Conservation (phyloP, 2,329 filamentous ascomycete genomes). For the Cladophialophora immunda region DNA sequence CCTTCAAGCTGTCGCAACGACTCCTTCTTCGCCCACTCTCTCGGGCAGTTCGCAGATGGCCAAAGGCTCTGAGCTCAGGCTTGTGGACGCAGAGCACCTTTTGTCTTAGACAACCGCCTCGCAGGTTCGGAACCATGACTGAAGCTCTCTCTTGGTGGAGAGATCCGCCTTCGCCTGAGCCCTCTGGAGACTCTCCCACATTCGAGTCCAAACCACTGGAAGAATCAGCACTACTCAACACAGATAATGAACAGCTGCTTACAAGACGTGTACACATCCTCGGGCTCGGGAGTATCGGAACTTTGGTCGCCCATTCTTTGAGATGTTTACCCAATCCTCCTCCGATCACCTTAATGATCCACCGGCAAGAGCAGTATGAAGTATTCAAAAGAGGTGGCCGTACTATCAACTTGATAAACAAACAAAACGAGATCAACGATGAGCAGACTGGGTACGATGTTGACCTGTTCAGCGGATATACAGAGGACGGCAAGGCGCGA, state of each 20-base stretch:
- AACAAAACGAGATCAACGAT: constrained; percentile 52
- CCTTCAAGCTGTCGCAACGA: constrained; percentile 50
- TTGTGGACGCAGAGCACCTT: background rate
- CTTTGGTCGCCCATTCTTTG: constrained; percentile 78
- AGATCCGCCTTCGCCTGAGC: constrained; percentile 7
- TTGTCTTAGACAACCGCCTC: background rate
- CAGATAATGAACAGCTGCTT: constrained; percentile 35
- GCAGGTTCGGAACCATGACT: constrained; percentile 35
- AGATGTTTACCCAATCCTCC: constrained; percentile 68
- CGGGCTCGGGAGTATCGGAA: constrained; percentile 82
- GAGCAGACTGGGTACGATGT: constrained; percentile 55
- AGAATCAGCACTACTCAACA: constrained; percentile 17
- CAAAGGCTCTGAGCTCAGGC: background rate
- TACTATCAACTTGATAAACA: constrained; percentile 46
- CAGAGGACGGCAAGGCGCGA: constrained; percentile 5
- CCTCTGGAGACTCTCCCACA: background rate
- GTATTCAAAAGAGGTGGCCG: constrained; percentile 46
- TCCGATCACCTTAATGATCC: constrained; percentile 82
- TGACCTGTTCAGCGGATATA: constrained; percentile 45
- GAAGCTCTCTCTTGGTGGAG: constrained; percentile 37
- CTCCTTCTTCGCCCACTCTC: constrained; percentile 46
- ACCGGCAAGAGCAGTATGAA: constrained; percentile 57
- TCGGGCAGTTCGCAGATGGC: constrained; percentile 40
- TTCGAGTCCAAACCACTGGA: constrained; percentile 30
- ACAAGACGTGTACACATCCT: constrained; percentile 74